Evolutionary conservation across 768 basidiomycete genomes (phyloP), one percentile per base, ranked within the genome.

Genomic region (Leccinellum albellum): DNA sequence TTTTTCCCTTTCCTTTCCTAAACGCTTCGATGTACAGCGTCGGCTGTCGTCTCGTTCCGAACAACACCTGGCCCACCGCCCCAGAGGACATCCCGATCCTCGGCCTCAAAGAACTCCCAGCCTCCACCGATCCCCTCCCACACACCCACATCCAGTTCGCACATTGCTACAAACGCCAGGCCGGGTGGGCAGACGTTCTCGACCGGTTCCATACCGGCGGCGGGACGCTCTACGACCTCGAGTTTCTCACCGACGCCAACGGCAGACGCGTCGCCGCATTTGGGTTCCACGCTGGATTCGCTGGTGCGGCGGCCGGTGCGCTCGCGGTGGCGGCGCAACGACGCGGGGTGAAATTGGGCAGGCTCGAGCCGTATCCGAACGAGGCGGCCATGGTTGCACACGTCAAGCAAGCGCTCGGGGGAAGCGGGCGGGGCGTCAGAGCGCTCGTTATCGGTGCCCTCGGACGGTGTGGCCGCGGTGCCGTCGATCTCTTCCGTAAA

Each of bases 141-240:
- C 97, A 99, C 74, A 93, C 91, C 3, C 97, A 99, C 74, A 94
- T 99, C 68, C 94, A 97, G 66, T 99, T 98, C 65, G 95, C 94
- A 4, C 97, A 98, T 72, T 97, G 95, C 74, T 98, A 91, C 82
- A 99, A 99, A 75, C 76, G 83, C 44, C 97, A 99, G 71, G 92
- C 81, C 2, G 97, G 97, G 21, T 99, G 97, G 96, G 79, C 84
- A 9, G 78, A 84, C 45, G 83, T 98, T 31, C 84, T 99, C 28
- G 78, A 85, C 29, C 89, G 97, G 21, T 99, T 98, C 79, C 76
- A 82, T 70, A 79, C 79, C 50, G 97, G 95, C 14, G 79, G 80
- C 21, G 96, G 94, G 29, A 87, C 85, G 13, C 77, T 98, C 23
- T 98, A 98, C 74, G 97, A 98, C 71, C 79, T 98, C 54, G 97